Percentiles rank a stretch among this genome's conserved stretches.
Conservation (phyloP, 192 early-diverging fungal species). For the Linnemannia exigua region DNA sequence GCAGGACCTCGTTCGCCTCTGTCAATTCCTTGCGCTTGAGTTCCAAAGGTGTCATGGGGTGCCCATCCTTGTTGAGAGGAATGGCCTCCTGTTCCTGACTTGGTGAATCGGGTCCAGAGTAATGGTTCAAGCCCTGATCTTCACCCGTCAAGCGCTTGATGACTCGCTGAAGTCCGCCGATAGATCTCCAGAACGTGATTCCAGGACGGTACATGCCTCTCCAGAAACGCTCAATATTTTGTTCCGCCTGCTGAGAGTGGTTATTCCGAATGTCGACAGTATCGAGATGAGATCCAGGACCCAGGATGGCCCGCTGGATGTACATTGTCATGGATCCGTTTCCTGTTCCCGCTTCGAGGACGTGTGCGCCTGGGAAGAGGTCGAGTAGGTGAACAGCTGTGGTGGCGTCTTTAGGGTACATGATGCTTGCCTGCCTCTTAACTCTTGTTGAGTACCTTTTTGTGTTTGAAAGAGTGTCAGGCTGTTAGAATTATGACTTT, state of each 20-base stretch:
- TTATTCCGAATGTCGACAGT: conserved; percentile 68
- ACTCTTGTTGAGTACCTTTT: conserved; percentile 44
- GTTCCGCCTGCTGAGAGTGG: conserved; percentile 62
- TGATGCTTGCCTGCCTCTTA: conserved; percentile 60
- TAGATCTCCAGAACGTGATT: conserved; percentile 61
- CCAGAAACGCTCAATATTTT: conserved; percentile 62
- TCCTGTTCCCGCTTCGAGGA: conserved; percentile 79
- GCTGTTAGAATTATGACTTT: neutral
- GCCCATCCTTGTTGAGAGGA: conserved; percentile 5
- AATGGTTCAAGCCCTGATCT: neutral
- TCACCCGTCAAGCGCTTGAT: conserved; percentile 25
- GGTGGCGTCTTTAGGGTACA: conserved; percentile 78
- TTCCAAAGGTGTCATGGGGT: conserved; percentile 24
- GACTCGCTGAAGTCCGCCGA: conserved; percentile 34
- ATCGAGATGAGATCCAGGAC: conserved; percentile 53
- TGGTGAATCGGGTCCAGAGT: neutral
- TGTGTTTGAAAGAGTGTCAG: neutral
- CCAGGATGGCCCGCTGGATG: conserved; percentile 68
- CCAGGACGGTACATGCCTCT: conserved; percentile 61
- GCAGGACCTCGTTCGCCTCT: conserved; percentile 18
- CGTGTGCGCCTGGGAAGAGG: conserved; percentile 62
- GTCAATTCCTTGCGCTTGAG: conserved; percentile 11
- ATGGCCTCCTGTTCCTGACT: neutral
- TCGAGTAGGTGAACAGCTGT: conserved; percentile 70
- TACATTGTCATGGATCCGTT: conserved; percentile 76